Evolutionary conservation across 2,329 filamentous ascomycete species (phyloP), one percentile per base, ranked within the genome.

Genomic region (Aspergillus quadricinctus): DNA sequence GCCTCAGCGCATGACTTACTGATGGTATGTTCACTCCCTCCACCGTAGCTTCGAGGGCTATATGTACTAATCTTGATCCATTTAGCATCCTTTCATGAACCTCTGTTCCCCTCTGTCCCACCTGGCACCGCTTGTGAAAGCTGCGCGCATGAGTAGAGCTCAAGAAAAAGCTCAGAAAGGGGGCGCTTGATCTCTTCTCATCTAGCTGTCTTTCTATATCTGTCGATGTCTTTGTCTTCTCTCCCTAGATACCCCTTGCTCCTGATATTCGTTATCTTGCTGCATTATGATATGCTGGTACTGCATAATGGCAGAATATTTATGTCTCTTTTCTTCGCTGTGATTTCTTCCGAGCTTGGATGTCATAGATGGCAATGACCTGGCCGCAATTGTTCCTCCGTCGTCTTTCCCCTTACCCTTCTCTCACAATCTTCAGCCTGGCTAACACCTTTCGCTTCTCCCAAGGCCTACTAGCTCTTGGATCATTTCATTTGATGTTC

Each of bases 1-100:
- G 92, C 92, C 41, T 96, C 91, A 69, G 94, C 94, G 37, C 90
- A 96, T 75, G 93, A 97, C 79, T 78, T 99, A 58, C 80, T 99
- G 66, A 87, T 90, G 78, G 94, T 97, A 83, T 78, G 89, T 80
- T 59, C 48, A 5, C 14, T 35, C n/a, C 6, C 14, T 1, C 19
- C 55, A 43, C 25, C 31, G 63, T 28, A 25, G 27, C 58, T 4
- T 35, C 19, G 8, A 1, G 14, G 1, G 3, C 25, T 2, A 40
- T 27, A 25, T n/a, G 8, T 37, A 53, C 66, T 69, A 54, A 70
- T 58, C 35, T 14, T 49, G 27, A 19, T 19, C 11, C 9, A 8
- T 66, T 10, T 50, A 92, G 89, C 89, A 92, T 68, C 86, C 89
- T 14, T 92, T 92, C 72, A 91, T 92, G 87, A 86, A 86, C 68